Percentiles rank a stretch among this genome's conserved stretches.
These are phyloP conservation scores for Condylostoma magnum DNA, from an alignment of 169 alveolate genomes.

Conservation along the genomic window DNA sequence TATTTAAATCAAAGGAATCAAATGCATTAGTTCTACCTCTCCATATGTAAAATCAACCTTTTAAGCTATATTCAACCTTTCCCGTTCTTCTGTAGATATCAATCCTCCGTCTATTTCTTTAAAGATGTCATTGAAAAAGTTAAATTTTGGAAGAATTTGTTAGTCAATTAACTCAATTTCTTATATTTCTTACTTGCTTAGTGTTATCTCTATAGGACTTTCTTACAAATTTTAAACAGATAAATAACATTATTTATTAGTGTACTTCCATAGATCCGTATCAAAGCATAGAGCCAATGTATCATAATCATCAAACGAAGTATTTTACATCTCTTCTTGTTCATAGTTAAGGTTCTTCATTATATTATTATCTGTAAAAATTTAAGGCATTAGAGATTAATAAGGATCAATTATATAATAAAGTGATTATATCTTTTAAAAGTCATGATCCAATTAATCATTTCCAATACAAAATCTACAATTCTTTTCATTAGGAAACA, in stretches of 20 bases:
- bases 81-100: constrained; percentile 32
- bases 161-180: not conserved
- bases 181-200: constrained; percentile 6
- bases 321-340: not conserved
- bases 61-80: constrained; percentile 28
- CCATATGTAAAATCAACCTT: constrained; percentile 47
- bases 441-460: not conserved
- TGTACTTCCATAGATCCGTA: constrained; percentile 16
- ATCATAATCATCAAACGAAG: not conserved
- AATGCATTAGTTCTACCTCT: constrained; percentile 34
- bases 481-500: not conserved
- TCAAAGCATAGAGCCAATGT: not conserved
- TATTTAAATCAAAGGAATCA: constrained; percentile 36
- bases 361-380: not conserved
- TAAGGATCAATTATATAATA: not conserved
- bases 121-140: constrained; percentile 5
- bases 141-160: not conserved
- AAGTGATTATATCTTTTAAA: not conserved
- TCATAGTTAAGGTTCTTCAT: not conserved
- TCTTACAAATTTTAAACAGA: not conserved
- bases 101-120: not conserved
- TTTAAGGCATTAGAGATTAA: too few species aligned
- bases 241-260: not conserved
- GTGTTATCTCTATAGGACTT: not conserved
- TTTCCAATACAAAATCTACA: not conserved